phyloP scores from a whole-genome alignment of 495 filamentous ascomycete species.

The Tuber melanosporum region DNA sequence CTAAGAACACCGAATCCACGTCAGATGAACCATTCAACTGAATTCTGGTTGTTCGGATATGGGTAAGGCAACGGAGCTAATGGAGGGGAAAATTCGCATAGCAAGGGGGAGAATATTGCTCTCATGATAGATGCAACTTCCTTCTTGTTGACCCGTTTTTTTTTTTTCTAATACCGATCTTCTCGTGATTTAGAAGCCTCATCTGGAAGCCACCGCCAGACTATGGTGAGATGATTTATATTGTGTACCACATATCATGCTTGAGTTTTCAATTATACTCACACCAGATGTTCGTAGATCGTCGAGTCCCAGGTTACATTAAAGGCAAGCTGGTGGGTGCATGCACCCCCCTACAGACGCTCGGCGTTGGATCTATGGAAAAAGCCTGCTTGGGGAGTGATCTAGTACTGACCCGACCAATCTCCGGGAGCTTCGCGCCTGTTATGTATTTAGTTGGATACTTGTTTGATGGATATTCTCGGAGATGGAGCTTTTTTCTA shows the following conservation, averaged over 20 bases:
- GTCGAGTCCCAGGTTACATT: constrained; percentile 82
- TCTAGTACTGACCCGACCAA: not conserved
- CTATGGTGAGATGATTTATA: constrained; percentile 59
- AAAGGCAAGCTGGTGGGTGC: constrained; percentile 35
- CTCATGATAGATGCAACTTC: constrained; percentile 18
- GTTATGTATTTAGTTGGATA: not conserved
- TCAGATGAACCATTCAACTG: constrained; percentile 43
- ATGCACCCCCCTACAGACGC: not conserved
- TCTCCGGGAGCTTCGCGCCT: not conserved
- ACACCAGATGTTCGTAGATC: constrained; percentile 51
- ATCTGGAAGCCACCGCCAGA: constrained; percentile 99
- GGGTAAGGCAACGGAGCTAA: constrained; percentile 54
- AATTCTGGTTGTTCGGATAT: constrained; percentile 89
- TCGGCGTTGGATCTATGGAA: not conserved
- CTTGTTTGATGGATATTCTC: not conserved
- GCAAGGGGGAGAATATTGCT: not conserved
- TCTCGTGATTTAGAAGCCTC: constrained; percentile 59
- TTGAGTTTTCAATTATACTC: constrained; percentile 15
- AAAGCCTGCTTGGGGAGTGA: not conserved
- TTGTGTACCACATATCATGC: constrained; percentile 6
- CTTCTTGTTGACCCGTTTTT: constrained; percentile 6
- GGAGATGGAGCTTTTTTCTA: constrained; percentile 4
- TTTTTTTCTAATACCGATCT: constrained; percentile 26
- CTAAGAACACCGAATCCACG: constrained; percentile 3
- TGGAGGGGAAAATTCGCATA: not conserved